Base-by-base conservation (phyloP, 176 grass and related monocot species). In the Eleusine indica region DNA sequence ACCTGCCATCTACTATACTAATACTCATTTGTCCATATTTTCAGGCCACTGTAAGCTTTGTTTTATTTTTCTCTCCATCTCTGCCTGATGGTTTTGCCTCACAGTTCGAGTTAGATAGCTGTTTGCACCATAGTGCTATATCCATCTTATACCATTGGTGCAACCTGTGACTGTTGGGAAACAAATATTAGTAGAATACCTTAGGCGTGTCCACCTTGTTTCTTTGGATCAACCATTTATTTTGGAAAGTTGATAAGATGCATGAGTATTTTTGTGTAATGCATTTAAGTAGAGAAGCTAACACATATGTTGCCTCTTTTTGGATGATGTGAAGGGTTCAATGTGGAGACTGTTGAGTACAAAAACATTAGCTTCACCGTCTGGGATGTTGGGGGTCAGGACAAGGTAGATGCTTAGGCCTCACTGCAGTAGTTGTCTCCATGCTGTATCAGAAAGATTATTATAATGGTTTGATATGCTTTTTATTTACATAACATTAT, bases 301-400 rank as follows among this genome's bases (percentile, higher is more conserved):
- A 74, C 29, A 9, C 68, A 5, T 39, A n/a, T 46, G 11, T 47
- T 68, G 9, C 11, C 14, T n/a, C 14, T 22, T 43, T 19, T 47
- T 68, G 48, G 11, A 17, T 63, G 28, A 42, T 76, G 65, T 80
- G 18, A 19, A 57, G 54, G 54, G 54, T 57, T 94, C 63, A 94
- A 91, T 78, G 92, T 94, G 76, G 89, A 94, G 89, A 91, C 92
- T 82, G 92, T 94, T 10, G 92, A 94, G 68, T 94, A 94, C 80
- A 94, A 94, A 84, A 94, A 94, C 84, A 94, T 94, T 79, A 94
- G 92, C 81, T 94, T 94, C 87, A 94, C 89, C 66, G 92, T 94
- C 16, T 94, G 92, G 92, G 92, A 94, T 87, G 92, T 94, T 0
- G 92, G 89, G 80, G 89, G 92, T 83, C 92, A 94, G 78, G 92